Evolutionary conservation across 129 eudicot genomes (phyloP), one percentile per base, ranked within the genome.

Genomic region (Flaveria bidentis): DNA sequence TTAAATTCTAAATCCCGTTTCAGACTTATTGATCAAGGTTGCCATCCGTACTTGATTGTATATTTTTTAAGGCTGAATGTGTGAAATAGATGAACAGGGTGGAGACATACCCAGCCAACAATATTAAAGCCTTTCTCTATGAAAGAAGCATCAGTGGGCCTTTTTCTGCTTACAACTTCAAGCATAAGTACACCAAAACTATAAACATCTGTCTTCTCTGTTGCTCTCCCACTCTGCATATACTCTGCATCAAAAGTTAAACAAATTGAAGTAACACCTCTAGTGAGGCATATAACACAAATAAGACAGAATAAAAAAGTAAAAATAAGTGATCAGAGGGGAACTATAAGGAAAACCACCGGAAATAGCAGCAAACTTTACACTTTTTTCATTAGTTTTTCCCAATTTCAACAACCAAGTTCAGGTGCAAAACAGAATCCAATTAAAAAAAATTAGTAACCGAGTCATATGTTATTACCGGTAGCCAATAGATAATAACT

Each of bases 221-320:
- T 90, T 62, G 96, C 96, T 69, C 96, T 84, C 73, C 92, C 98
- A 76, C 98, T 93, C 82, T 93, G 98, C 98, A 93, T 93, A 81
- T 93, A 93, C 80, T 93, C 98, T 93, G 95, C 76, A 61, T 76
- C 20, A 33, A 61, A 62, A 64, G 61, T 63, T 17, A 78, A 62
- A 52, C 41, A 23, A 50, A 8, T 63, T 33, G 13, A 14, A 49
- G 42, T 2, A 61, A 33, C 20, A 36, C 30, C 15, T 63, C 69
- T 63, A 15, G 69, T 41, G 41, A 9, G 17, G n/a, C 17, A 41
- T 14, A 66, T 66, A 39, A 66, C 15, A 66, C 49, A 9, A 66
- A 39, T n/a, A 41, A 2, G 36, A 33, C 44, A 15, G 1, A 16
- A 39, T 39, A 51, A 26, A 41, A 49, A 63, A 12, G 5, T 23